Evolutionary conservation across 768 basidiomycete genomes (phyloP).

Genomic region (Tylopilus felleus): DNA sequence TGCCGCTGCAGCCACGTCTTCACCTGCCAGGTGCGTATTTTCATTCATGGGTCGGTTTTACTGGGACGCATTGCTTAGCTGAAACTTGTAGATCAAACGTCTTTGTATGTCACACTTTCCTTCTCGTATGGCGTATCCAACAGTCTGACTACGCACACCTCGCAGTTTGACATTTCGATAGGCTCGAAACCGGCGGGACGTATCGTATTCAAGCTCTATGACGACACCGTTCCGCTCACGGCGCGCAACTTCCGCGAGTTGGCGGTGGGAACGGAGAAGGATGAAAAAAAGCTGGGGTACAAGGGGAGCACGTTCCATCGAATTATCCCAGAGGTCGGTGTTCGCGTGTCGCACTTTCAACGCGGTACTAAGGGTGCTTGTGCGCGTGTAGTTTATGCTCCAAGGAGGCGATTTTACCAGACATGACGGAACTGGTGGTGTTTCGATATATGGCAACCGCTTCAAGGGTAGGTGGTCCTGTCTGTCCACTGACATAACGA

Average conservation of each 20-base stretch:
- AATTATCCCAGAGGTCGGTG: constrained; percentile 58
- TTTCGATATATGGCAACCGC: constrained; percentile 80
- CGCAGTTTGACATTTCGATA: constrained; percentile 65
- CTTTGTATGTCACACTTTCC: constrained; percentile 31
- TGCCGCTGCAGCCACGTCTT: constrained; percentile 11
- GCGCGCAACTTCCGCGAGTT: constrained; percentile 79
- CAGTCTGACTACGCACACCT: not conserved
- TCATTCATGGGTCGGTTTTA: not conserved
- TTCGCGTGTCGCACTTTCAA: not conserved
- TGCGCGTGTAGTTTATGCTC: constrained; percentile 62
- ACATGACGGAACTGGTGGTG: constrained; percentile 75
- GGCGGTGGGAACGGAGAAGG: constrained; percentile 44
- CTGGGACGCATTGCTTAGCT: not conserved
- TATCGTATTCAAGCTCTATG: constrained; percentile 80
- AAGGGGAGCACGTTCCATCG: constrained; percentile 67
- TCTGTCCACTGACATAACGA: not conserved
- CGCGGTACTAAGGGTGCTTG: not conserved
- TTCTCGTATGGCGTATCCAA: not conserved
- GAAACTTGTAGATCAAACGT: constrained; percentile 18
- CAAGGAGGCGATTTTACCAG: constrained; percentile 86
- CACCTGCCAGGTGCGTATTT: constrained; percentile 15
- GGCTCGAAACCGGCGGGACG: constrained; percentile 58
- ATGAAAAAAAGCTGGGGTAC: constrained; percentile 68
- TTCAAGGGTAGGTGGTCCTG: constrained; percentile 54
- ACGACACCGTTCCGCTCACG: constrained; percentile 80